These are phyloP conservation scores for Melanopsichium pennsylvanicum DNA, from an alignment of 1,284 basidiomycete species.

Conservation along the genomic window DNA sequence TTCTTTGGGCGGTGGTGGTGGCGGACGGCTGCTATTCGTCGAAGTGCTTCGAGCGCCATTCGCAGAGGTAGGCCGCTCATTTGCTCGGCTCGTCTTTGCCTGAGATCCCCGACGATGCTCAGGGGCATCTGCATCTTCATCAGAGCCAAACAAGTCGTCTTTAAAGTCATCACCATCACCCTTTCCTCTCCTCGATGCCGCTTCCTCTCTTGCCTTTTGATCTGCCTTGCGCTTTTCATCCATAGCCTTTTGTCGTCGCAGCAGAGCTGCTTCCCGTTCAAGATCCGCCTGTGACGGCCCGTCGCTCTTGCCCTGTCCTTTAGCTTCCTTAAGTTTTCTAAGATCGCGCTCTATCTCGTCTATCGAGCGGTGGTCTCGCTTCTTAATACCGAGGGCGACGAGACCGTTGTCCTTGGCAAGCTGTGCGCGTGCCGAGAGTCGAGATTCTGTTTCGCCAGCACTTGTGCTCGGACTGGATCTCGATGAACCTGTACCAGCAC, in stretches of 20 bases:
- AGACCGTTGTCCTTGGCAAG: constrained; percentile 24
- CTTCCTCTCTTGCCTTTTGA: constrained; percentile 20
- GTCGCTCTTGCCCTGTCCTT: constrained; percentile 7
- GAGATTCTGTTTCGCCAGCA: constrained; percentile 8
- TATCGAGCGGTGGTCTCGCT: constrained; percentile 47
- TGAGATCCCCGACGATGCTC: neutral
- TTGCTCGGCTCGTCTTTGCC: constrained; percentile 2
- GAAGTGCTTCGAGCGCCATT: neutral
- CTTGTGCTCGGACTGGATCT: constrained; percentile 14
- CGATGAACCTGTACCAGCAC: constrained; percentile 5
- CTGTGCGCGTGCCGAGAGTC: constrained; percentile 8
- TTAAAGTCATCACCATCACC: constrained; percentile 6
- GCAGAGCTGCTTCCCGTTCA: constrained; percentile 36
- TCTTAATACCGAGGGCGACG: constrained; percentile 42
- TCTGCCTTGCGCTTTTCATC: constrained; percentile 36
- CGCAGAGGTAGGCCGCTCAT: neutral
- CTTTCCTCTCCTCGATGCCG: constrained; percentile 8
- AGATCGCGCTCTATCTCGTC: constrained; percentile 56
- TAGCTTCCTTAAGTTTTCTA: constrained; percentile 29
- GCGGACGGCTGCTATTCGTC: neutral
- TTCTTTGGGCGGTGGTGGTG: constrained; percentile 10
- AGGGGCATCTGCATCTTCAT: constrained; percentile 1
- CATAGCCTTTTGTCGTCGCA: constrained; percentile 46
- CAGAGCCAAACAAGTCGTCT: constrained; percentile 40
- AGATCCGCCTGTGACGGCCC: constrained; percentile 20